A percentile compares a stretch with the other conserved stretches of the same genome.
These are phyloP conservation scores for Colletotrichum orbiculare DNA, from an alignment of 2,329 filamentous ascomycete species.

Conservation along the genomic window DNA sequence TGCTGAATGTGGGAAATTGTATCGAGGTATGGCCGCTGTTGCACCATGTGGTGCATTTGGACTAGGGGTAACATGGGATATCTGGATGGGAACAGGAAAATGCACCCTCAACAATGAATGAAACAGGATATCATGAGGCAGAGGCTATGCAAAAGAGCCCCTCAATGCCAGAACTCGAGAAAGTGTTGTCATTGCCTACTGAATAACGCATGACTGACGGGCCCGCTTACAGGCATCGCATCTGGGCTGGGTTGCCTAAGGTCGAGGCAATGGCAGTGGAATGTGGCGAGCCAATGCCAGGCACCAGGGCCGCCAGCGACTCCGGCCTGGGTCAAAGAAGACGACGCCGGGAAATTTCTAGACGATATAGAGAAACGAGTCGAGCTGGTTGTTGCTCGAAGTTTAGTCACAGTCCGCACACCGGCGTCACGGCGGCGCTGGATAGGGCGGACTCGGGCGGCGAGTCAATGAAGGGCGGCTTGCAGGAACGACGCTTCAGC, in stretches of 20 bases:
- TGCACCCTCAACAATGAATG: constrained; percentile 21
- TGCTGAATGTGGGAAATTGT: constrained; percentile 43
- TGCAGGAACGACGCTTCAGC: too few species aligned
- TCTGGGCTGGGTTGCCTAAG: constrained; percentile 47
- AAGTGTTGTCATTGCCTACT: constrained; percentile 55
- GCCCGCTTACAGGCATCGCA: constrained; percentile 55
- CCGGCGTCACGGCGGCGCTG: too few species aligned
- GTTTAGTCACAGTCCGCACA: too few species aligned
- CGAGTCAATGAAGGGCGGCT: too few species aligned
- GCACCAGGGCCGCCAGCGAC: constrained; percentile 34
- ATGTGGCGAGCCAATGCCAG: constrained; percentile 31
- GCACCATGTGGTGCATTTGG: constrained; percentile 64
- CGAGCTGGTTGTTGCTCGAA: too few species aligned
- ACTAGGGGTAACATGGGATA: constrained; percentile 60
- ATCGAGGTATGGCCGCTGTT: constrained; percentile 53
- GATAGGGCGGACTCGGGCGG: too few species aligned
- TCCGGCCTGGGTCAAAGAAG: constrained; percentile 20
- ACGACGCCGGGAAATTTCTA: not conserved
- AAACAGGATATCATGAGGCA: constrained; percentile 33
- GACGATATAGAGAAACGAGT: too few species aligned
- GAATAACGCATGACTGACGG: constrained; percentile 54
- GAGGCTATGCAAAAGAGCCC: constrained; percentile 41
- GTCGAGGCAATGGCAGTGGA: constrained; percentile 32
- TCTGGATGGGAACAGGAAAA: constrained; percentile 3
- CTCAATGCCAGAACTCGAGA: constrained; percentile 23